Conservation (phyloP, 2,329 filamentous ascomycete species). For the Calonectria fujianensis region DNA sequence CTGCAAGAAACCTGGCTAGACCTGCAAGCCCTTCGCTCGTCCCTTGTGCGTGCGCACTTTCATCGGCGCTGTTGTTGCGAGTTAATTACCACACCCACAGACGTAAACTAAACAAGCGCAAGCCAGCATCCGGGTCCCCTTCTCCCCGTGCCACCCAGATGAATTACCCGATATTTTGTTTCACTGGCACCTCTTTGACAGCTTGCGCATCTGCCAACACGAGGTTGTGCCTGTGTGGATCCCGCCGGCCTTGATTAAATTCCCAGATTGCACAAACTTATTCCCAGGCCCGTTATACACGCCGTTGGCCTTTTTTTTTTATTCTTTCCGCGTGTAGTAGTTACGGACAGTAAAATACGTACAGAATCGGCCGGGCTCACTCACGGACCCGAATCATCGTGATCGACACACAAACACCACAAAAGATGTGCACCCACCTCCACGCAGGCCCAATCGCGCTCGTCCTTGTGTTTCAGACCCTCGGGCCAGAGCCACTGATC, state of each 20-base stretch:
- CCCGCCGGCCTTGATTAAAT: not conserved
- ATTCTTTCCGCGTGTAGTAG: not conserved
- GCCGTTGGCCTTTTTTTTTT: not conserved
- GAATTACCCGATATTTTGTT: not conserved
- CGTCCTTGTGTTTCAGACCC: constrained; percentile 14
- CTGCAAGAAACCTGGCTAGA: not conserved
- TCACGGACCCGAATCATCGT: not conserved
- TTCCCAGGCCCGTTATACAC: not conserved
- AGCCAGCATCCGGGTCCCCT: not conserved
- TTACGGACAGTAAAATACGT: not conserved
- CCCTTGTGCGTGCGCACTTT: not conserved
- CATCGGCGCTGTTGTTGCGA: constrained; percentile 13
- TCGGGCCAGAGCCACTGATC: constrained; percentile 13
- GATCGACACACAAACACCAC: not conserved
- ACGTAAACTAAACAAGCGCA: not conserved
- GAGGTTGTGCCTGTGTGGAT: not conserved
- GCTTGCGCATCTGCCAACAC: not conserved
- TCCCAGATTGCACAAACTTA: constrained; percentile 4
- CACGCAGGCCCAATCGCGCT: not conserved
- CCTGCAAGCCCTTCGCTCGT: not conserved
- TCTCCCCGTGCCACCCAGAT: not conserved
- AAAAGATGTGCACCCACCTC: not conserved
- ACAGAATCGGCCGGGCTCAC: not conserved
- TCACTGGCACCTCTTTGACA: not conserved
- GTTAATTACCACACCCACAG: constrained; percentile 20